Conservation (phyloP, 306 rosid species). For the Pyrus communis region DNA sequence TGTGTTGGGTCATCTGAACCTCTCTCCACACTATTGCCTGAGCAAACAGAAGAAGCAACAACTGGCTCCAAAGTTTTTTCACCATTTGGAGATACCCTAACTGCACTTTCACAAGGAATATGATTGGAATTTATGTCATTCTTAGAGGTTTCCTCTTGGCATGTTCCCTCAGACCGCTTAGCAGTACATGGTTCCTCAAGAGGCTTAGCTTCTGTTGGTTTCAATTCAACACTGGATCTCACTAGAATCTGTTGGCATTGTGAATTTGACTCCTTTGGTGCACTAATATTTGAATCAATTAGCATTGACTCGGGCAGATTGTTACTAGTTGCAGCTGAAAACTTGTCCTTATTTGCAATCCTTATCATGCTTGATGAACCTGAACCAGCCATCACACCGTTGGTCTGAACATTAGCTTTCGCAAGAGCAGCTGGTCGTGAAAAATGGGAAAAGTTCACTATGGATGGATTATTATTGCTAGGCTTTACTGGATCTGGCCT, state of each 20-base stretch:
- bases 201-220: conserved; percentile 33
- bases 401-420: conserved; percentile 47
- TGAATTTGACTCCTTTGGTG: conserved; percentile 26
- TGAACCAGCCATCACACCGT: conserved; percentile 29
- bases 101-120: conserved; percentile 34
- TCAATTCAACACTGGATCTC: conserved; percentile 42
- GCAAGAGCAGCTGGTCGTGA: conserved; percentile 57
- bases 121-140: conserved; percentile 35
- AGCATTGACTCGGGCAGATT: conserved; percentile 35
- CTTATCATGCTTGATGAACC: conserved; percentile 31
- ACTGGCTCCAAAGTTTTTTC: conserved; percentile 41
- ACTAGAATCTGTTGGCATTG: conserved; percentile 33
- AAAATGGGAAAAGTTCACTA: conserved; percentile 76
- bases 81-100: conserved; percentile 27
- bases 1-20: conserved; percentile 31
- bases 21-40: conserved; percentile 57
- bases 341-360: conserved; percentile 30
- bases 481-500: conserved; percentile 44
- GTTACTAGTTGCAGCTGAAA: conserved; percentile 26
- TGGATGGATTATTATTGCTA: conserved; percentile 30
- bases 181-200: conserved; percentile 38
- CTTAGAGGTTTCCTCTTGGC: conserved; percentile 37
- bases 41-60: conserved; percentile 71
- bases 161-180: conserved; percentile 35
- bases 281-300: conserved; percentile 27